Evolutionary conservation across 169 alveolate genomes (phyloP).

Genomic region (Eimeria falciformis): DNA sequence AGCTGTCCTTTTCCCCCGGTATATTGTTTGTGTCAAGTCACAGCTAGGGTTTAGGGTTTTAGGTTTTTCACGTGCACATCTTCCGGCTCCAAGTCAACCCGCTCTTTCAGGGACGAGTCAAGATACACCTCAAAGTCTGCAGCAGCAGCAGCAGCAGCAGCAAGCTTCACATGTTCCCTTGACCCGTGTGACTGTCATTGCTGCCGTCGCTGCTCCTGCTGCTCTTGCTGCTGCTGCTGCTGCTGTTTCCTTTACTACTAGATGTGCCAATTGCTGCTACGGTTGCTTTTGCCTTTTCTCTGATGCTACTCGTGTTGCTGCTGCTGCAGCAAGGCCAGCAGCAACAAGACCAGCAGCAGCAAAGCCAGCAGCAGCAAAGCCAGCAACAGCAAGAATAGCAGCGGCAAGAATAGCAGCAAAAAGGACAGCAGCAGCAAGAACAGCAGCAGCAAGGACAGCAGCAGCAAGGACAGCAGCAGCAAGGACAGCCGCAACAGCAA

Average conservation of each 20-base stretch:
- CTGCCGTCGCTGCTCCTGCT: neutral
- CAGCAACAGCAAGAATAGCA: neutral
- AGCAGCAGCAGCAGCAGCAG: slow-evolving; percentile 61
- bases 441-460: neutral
- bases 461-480: neutral
- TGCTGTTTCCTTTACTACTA: neutral
- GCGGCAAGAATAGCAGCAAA: slow-evolving; percentile 9
- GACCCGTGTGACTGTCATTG: too few species aligned
- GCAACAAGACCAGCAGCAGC: neutral
- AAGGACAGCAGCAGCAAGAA: neutral
- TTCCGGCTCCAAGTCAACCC: slow-evolving; percentile 4
- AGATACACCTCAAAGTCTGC: slow-evolving; percentile 28
- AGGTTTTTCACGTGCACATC: neutral
- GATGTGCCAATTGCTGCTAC: too few species aligned
- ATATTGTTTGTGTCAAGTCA: too few species aligned
- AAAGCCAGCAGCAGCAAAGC: neutral
- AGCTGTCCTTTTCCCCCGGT: too few species aligned
- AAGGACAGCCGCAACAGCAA: neutral
- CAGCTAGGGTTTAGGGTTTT: neutral
- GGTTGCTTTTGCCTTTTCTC: too few species aligned
- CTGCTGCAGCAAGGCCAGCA: neutral
- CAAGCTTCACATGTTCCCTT: too few species aligned
- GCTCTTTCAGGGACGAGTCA: neutral
- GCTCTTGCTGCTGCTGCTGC: neutral
- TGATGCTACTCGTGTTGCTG: neutral